Evolutionary conservation across 352 stramenopile genomes (phyloP), one percentile per base, ranked within the genome.

Genomic region (Phytophthora niederhauseri): DNA sequence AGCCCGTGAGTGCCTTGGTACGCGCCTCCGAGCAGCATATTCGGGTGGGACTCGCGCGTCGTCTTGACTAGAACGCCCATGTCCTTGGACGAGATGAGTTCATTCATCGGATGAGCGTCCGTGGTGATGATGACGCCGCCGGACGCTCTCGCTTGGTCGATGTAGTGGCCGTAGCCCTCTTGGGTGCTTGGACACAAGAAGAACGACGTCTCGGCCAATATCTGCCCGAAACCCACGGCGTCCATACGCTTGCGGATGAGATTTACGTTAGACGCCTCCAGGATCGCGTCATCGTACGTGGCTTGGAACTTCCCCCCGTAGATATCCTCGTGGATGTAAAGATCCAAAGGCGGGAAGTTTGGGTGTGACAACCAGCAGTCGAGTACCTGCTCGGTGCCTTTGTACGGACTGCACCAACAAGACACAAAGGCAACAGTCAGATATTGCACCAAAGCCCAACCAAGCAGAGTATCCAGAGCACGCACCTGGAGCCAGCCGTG

Each of bases 141-240:
- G 2, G 74, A 58, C 1, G 80, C 78, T 8, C 80, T 72, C 15
- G 75, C 82, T 43, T 91, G 82, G 62, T 91, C 84, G 55, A 91
- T 88, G 60, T 81, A 87, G 70, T 91, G 82, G 31, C 82, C 81
- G 52, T 85, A 92, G 17, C 81, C 82, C 77, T 92, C 84, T 46
- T 78, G 71, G 1, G 54, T 57, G 41, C 82, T 92, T 45, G 84
- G 66, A 17, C 78, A 90, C 26, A 90, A 61, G 46, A 92, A 81
- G 28, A 84, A 85, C 1, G 78, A 52, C 0, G 80, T 50, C 31
- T 87, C 71, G 0, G 75, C 72, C 48, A 92, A 2, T 15, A 86
- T 45, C 46, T 76, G 68, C 7, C 76, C 80, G 53, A 84, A 92
- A 6, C 59, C 60, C 11, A 64, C 30, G 1, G 71, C 45, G 19